Percentiles rank a stretch among this genome's conserved stretches.
These are phyloP conservation scores for Coemansia sp. DNA, from an alignment of 192 early-diverging fungal species.

Conservation along the genomic window DNA sequence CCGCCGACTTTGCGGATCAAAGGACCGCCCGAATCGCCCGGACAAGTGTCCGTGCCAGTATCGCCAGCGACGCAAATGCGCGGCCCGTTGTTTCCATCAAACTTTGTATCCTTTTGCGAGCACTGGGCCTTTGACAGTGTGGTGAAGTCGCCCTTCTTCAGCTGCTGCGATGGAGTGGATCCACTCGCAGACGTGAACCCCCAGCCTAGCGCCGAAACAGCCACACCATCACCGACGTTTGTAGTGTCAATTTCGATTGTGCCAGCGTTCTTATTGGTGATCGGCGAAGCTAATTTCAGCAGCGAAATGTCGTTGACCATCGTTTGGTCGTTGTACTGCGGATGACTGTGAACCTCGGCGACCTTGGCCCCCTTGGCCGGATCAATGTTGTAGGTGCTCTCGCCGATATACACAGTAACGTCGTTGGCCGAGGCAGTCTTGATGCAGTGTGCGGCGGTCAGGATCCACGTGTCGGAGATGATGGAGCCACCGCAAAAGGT, in stretches of 20 bases:
- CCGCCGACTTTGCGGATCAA: constrained; percentile 43
- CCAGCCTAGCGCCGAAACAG: constrained; percentile 48
- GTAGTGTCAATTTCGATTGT: constrained; percentile 23
- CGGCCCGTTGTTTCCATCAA: constrained; percentile 40
- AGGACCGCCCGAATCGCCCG: constrained; percentile 55
- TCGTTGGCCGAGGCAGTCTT: constrained; percentile 19
- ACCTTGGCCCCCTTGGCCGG: constrained; percentile 24
- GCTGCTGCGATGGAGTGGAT: constrained; percentile 22
- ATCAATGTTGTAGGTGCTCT: constrained; percentile 29
- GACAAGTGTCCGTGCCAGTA: constrained; percentile 40
- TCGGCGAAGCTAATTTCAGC: constrained; percentile 16
- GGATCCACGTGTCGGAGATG: constrained; percentile 42
- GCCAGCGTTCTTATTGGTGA: constrained; percentile 14
- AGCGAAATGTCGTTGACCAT: constrained; percentile 55
- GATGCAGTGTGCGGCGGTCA: constrained; percentile 57
- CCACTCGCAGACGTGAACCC: constrained; percentile 36
- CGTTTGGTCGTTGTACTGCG: constrained; percentile 46
- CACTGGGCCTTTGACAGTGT: constrained; percentile 35
- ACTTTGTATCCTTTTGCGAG: constrained; percentile 38
- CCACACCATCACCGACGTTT: constrained; percentile 33
- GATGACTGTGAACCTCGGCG: constrained; percentile 36
- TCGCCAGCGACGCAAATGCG: constrained; percentile 48
- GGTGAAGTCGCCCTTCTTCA: constrained; percentile 31
- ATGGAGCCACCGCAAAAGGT: constrained; percentile 52
- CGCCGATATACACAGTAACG: constrained; percentile 34